Evolutionary conservation across 2,329 filamentous ascomycete genomes (phyloP).

Genomic region (Ophioceras dolichostomum): DNA sequence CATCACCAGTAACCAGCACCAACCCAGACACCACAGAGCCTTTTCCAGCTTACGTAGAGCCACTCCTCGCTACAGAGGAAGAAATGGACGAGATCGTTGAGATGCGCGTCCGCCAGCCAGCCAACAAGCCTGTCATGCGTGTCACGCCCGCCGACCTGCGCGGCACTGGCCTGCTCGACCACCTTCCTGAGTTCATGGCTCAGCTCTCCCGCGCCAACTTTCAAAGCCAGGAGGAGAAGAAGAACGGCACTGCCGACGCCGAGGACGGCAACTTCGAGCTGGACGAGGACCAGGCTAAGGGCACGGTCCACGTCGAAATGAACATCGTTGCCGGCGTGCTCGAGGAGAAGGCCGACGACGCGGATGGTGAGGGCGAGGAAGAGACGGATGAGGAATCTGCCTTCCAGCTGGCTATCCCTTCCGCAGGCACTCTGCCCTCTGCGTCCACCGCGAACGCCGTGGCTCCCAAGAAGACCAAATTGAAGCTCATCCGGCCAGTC

Average conservation of each 20-base stretch:
- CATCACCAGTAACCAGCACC: neutral
- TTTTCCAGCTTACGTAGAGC: conserved; percentile 10
- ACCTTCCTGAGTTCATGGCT: conserved; percentile 13
- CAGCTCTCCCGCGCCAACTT: conserved; percentile 8
- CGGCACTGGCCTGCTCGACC: conserved; percentile 7
- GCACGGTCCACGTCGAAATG: conserved; percentile 11
- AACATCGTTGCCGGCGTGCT: conserved; percentile 10
- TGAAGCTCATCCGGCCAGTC: neutral
- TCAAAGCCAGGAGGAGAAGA: neutral
- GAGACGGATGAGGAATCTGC: neutral
- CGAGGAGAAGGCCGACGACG: conserved; percentile 6
- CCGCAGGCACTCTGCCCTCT: neutral
- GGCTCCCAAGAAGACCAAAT: neutral
- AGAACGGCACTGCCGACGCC: conserved; percentile 5
- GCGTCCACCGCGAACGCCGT: neutral
- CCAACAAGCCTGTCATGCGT: conserved; percentile 10
- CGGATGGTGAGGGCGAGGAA: neutral
- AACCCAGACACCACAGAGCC: conserved; percentile 9
- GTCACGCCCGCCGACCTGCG: conserved; percentile 10
- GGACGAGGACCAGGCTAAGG: conserved; percentile 9
- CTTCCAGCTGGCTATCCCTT: conserved; percentile 2
- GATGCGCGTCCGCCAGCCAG: conserved; percentile 5
- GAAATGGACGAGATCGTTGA: conserved; percentile 12
- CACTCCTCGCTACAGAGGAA: conserved; percentile 8
- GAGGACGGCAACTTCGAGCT: conserved; percentile 7